Evolutionary conservation across 495 filamentous ascomycete species (phyloP), one percentile per base, ranked within the genome.

Genomic region (Clavariopsis aquatica): DNA sequence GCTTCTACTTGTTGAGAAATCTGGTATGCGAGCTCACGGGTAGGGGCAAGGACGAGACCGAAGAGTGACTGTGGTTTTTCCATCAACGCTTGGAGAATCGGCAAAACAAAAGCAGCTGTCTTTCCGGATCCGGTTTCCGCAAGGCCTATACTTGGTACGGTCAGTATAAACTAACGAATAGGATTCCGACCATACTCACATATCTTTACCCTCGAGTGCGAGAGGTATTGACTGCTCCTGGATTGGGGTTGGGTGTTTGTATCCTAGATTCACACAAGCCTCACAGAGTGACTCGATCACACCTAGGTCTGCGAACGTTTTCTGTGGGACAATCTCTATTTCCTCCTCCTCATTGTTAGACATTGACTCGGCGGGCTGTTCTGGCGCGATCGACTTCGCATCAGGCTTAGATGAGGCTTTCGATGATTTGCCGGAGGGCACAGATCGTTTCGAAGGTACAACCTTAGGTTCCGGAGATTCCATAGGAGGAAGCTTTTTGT

Each of bases 91-190:
- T 62, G n/a, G 24, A 62, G 19, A 20, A 97, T 93, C 0, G 94
- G 94, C 0, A 98, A 76, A 0, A 88, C 89, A 73, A 97, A 98
- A 0, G 94, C 91, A 1, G 90, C 93, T 0, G 88, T 97, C 77
- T 98, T 98, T 74, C 94, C 94, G 72, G 84, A 89, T 67, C 94
- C 94, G 0, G 94, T 98, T 74, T 98, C 93, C 28, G 94, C 93
- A 23, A 97, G 81, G 34, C 92, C 94, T 66, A 98, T 96, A 3
- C 58, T 61, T 47, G 22, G 20, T 5, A 38, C 15, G 5, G 38
- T 59, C 7, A 49, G 22, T 19, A 27, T 27, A 29, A 2, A 24
- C 3, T 6, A 5, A 31, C 28, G 38, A 26, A 23, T 24, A 8
- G n/a, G n/a, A 2, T 27, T 47, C 15, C 13, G 3, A 45, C 6